Evolutionary conservation across 2,329 filamentous ascomycete genomes (phyloP).

Genomic region (Beauveria asiatica): DNA sequence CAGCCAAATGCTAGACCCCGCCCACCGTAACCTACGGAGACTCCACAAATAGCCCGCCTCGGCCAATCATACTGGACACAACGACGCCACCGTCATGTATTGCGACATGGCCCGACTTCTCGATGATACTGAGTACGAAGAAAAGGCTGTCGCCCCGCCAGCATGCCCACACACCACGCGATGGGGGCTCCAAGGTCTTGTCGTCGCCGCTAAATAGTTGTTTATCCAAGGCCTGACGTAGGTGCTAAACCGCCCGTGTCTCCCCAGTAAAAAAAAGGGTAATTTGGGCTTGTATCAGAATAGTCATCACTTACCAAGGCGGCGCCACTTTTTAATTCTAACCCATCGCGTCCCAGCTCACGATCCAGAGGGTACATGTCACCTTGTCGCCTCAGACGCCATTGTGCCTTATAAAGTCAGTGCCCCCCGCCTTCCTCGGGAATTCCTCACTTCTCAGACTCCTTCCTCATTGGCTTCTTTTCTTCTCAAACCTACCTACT

Average conservation of each 20-base stretch:
- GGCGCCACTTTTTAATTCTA: background rate
- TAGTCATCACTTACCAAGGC: no score
- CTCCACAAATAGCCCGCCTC: background rate
- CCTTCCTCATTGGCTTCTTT: conserved; percentile 1
- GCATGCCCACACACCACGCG: background rate
- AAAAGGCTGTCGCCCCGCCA: background rate
- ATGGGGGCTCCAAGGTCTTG: no score
- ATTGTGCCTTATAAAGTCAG: conserved; percentile 6
- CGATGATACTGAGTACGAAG: no score
- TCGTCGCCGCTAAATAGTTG: no score
- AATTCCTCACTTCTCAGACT: conserved; percentile 1
- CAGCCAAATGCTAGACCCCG: background rate
- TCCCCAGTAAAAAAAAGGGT: background rate
- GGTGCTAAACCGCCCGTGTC: background rate
- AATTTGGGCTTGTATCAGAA: background rate
- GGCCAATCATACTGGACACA: background rate
- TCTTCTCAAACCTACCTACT: background rate
- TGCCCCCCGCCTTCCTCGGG: background rate
- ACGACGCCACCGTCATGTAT: conserved; percentile 9
- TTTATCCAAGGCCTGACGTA: conserved; percentile 1
- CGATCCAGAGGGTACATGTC: background rate
- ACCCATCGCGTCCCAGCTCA: background rate
- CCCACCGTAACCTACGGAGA: conserved; percentile 8
- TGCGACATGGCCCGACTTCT: background rate
- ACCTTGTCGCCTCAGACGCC: background rate